Percentiles rank a stretch among this genome's conserved stretches.
Evolutionary conservation across 176 grass and related monocot species (phyloP).

Genomic region (Puya raimondii): DNA sequence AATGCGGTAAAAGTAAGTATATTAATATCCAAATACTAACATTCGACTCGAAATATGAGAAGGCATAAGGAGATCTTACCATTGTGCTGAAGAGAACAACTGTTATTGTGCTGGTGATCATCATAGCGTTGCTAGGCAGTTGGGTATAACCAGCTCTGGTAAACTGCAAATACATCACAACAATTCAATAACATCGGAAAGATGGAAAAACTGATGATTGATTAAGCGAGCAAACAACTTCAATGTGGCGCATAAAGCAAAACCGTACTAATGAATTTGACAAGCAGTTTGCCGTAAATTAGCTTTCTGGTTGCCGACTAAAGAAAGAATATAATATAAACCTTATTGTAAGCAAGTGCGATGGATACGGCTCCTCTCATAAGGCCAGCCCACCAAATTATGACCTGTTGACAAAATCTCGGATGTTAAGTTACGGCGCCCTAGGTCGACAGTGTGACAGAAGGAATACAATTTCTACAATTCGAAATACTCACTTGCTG

Average conservation of each 20-base stretch:
- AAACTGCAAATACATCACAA: constrained; percentile 46
- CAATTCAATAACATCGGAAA: constrained; percentile 17
- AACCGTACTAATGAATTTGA: not conserved
- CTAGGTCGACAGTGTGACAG: not conserved
- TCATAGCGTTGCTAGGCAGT: constrained; percentile 55
- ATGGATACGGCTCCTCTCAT: constrained; percentile 99
- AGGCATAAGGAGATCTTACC: constrained; percentile 31
- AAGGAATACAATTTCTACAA: not conserved
- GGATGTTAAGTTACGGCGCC: not conserved
- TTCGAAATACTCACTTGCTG: constrained; percentile 51
- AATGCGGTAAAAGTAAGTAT: too few species aligned
- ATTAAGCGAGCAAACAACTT: not conserved
- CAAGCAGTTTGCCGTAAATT: not conserved
- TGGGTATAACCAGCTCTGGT: constrained; percentile 55
- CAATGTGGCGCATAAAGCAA: not conserved
- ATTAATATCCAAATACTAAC: too few species aligned
- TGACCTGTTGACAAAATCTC: constrained; percentile 28
- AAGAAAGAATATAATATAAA: constrained; percentile 27
- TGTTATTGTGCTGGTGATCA: constrained; percentile 94
- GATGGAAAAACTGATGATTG: constrained; percentile 3
- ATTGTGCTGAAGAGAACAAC: constrained; percentile 97
- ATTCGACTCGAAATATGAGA: not conserved
- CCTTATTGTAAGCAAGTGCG: constrained; percentile 99
- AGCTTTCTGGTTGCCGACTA: not conserved
- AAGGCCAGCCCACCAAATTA: constrained; percentile 96